Conservation (phyloP, 768 basidiomycete genomes). For the Pulveroboletus sp. region DNA sequence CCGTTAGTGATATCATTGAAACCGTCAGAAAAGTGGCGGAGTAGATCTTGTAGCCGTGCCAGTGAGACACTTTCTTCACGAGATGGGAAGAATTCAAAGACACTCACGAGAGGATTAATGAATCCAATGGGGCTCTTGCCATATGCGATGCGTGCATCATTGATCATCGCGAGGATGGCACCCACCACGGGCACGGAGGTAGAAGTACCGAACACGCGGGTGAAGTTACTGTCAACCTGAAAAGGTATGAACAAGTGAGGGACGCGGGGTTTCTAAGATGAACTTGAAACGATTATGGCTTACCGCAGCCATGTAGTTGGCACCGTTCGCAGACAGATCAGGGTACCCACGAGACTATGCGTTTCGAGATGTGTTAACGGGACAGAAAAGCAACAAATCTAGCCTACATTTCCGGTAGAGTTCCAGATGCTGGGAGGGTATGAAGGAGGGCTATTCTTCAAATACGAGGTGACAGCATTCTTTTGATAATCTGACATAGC, state of each 20-base stretch:
- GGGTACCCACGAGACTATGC: conserved; percentile 55
- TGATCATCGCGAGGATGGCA: conserved; percentile 56
- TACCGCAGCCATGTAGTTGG: conserved; percentile 29
- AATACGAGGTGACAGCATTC: conserved; percentile 42
- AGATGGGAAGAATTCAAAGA: background rate
- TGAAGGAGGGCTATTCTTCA: conserved; percentile 40
- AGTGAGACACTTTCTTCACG: conserved; percentile 12
- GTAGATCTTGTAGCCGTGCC: conserved; percentile 34
- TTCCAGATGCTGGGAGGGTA: conserved; percentile 44
- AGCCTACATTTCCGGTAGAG: conserved; percentile 37
- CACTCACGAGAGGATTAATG: conserved; percentile 48
- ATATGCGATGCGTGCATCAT: conserved; percentile 52
- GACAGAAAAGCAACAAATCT: background rate
- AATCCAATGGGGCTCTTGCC: conserved; percentile 54
- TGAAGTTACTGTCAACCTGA: conserved; percentile 38
- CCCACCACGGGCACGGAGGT: conserved; percentile 63
- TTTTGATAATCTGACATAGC: conserved; percentile 51
- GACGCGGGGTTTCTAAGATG: conserved; percentile 12
- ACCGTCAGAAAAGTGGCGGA: conserved; percentile 33
- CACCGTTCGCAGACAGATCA: conserved; percentile 56
- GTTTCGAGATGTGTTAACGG: conserved; percentile 13
- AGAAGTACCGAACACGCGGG: conserved; percentile 50
- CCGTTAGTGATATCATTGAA: conserved; percentile 52
- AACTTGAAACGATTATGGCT: conserved; percentile 1
- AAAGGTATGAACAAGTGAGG: conserved; percentile 8